Conservation (phyloP, 2,329 filamentous ascomycete species). For the Fusarium siculi region DNA sequence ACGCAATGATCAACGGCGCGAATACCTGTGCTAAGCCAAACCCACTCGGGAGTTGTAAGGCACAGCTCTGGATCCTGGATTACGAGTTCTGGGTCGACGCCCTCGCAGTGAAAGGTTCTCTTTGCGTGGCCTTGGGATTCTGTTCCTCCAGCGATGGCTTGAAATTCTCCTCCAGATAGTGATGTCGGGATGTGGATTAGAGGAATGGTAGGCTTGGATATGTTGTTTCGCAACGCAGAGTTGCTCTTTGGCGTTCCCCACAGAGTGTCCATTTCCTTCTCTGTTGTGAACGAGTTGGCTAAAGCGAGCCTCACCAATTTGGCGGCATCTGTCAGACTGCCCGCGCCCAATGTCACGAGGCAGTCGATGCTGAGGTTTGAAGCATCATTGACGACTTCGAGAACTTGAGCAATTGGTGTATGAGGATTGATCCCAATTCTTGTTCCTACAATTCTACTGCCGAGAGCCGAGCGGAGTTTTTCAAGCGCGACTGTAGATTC, state of each 20-base stretch:
- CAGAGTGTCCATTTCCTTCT: constrained; percentile 53
- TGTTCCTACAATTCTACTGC: constrained; percentile 49
- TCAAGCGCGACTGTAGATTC: no score
- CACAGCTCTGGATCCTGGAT: constrained; percentile 66
- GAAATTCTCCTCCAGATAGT: constrained; percentile 51
- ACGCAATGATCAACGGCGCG: constrained; percentile 68
- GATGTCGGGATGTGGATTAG: constrained; percentile 51
- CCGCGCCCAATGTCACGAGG: constrained; percentile 64
- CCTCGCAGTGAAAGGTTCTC: constrained; percentile 45
- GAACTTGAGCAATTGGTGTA: constrained; percentile 63
- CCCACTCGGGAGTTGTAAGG: constrained; percentile 59
- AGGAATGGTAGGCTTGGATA: constrained; percentile 43
- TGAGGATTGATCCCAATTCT: constrained; percentile 48
- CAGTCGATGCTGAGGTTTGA: constrained; percentile 55
- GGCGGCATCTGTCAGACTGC: constrained; percentile 65
- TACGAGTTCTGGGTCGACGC: constrained; percentile 60
- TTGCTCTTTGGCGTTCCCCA: constrained; percentile 39
- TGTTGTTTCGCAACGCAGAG: constrained; percentile 8
- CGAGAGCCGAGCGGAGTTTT: no score
- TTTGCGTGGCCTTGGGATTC: constrained; percentile 43
- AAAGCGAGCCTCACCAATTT: constrained; percentile 63
- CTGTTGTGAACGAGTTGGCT: constrained; percentile 56
- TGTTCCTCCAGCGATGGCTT: constrained; percentile 45
- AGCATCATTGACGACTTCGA: constrained; percentile 58
- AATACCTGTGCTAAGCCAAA: constrained; percentile 69